phyloP scores from a whole-genome alignment of 1,139 yeast species.

The Sugiyamaella sp. region DNA sequence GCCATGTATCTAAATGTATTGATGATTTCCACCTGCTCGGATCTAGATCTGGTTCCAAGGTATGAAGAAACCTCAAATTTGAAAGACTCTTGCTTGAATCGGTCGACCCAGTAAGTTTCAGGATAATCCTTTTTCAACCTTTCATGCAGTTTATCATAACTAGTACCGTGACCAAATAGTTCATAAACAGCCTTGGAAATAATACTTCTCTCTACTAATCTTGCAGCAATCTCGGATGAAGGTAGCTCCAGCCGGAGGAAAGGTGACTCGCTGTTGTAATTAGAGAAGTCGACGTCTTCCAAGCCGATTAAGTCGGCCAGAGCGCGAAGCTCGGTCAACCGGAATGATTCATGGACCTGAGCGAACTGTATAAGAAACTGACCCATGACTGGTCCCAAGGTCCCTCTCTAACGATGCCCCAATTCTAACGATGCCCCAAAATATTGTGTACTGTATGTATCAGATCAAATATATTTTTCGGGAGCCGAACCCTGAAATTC shows the following conservation, averaged over 20 bases:
- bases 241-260: constrained; percentile 68
- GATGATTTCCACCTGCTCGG: constrained; percentile 62
- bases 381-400: constrained; percentile 3
- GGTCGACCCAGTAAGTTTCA: constrained; percentile 15
- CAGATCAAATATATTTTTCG: neutral
- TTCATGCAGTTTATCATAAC: constrained; percentile 59
- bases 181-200: constrained; percentile 79
- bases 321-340: constrained; percentile 82
- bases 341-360: constrained; percentile 77
- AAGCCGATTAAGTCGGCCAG: constrained; percentile 67
- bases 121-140: constrained; percentile 43
- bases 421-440: neutral
- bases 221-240: constrained; percentile 64
- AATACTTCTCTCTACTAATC: constrained; percentile 67
- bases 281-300: constrained; percentile 56
- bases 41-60: constrained; percentile 63
- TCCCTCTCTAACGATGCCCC: neutral
- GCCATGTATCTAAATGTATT: constrained; percentile 72
- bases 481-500: neutral
- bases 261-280: constrained; percentile 63
- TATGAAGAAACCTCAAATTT: constrained; percentile 81
- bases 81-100: constrained; percentile 47
- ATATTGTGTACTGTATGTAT: neutral
- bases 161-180: constrained; percentile 73
- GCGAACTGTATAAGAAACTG: constrained; percentile 76